Conservation (phyloP, 352 stramenopile species). For the Globisporangium orthogonon region DNA sequence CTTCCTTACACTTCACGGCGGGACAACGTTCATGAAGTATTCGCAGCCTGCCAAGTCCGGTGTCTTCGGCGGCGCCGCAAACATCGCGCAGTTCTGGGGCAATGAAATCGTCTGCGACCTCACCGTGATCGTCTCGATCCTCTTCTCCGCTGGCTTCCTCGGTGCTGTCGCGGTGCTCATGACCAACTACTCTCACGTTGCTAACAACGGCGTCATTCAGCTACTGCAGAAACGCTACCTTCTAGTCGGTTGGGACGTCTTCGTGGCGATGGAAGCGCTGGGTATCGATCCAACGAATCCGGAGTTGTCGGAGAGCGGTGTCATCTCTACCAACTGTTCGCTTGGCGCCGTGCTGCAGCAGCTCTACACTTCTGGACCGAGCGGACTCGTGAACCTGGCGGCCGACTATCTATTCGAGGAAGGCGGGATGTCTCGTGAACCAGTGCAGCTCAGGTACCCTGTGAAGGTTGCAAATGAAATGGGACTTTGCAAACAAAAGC, state of each 20-base stretch:
- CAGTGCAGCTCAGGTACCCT: constrained; percentile 20
- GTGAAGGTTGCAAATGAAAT: constrained; percentile 15
- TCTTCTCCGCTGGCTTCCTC: constrained; percentile 13
- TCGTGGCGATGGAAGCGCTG: constrained; percentile 20
- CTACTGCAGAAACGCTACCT: constrained; percentile 21
- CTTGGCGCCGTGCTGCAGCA: constrained; percentile 40
- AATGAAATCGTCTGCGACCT: constrained; percentile 57
- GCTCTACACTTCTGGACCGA: constrained; percentile 43
- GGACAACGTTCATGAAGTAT: neutral
- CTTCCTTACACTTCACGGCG: constrained; percentile 24
- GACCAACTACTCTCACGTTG: constrained; percentile 30
- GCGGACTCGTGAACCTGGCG: constrained; percentile 17
- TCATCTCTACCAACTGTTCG: constrained; percentile 17
- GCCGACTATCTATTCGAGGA: constrained; percentile 31
- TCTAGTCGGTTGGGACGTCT: constrained; percentile 6
- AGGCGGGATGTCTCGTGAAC: constrained; percentile 17
- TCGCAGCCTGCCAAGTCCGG: too few species aligned
- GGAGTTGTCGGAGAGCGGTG: constrained; percentile 14
- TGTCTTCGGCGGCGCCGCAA: too few species aligned
- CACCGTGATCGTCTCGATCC: constrained; percentile 21
- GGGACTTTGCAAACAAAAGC: constrained; percentile 11
- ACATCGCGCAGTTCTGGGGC: constrained; percentile 28
- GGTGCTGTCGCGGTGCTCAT: constrained; percentile 18
- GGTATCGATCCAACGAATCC: constrained; percentile 39
- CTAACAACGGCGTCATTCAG: constrained; percentile 35